Evolutionary conservation across 495 filamentous ascomycete species (phyloP), one percentile per base, ranked within the genome.

Genomic region (Aspergillus ellipticus): DNA sequence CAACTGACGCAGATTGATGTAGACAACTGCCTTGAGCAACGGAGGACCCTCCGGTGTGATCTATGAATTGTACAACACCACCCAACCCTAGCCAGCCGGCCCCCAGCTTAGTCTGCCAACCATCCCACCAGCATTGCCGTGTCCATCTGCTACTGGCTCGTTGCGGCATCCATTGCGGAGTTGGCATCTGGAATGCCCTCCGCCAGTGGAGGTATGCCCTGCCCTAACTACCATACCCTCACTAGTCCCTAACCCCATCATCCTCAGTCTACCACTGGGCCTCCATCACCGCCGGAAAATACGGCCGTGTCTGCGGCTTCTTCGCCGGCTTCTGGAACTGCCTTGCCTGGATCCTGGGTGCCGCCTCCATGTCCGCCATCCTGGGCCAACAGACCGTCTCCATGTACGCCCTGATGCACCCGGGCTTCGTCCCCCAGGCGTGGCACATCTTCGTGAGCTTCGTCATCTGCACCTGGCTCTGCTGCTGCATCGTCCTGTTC

Each of bases 301-400:
- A 84, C 68, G 90, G 89, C 21, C 80, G 88, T 8, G 66, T 82
- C 1, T 74, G 83, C 47, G 89, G 90, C 22, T 94, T 83, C 70
- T 92, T 89, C 56, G 85, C 88, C 0, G 90, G 90, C 9, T 89
- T 81, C 71, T 83, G 87, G 75, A 94, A 96, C 64, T 87, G 84
- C 62, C 80, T 89, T 47, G 90, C 85, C n/a, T 92, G 89, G 89
- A 65, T 78, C 16, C 59, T 80, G 13, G 77, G 67, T 67, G 87
- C 70, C 64, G 85, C 89, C 7, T 85, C 87, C 2, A 85, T 91
- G 59, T 74, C 80, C 2, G 72, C 81, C 42, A 90, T 91, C 53
- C 78, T 85, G 10, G 82, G 79, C 20, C 88, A 89, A 56, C 82
- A 89, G 55, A 71, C 79, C 6, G 81, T 77, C 11, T 88, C 48